Base-by-base conservation (phyloP, 2,329 filamentous ascomycete genomes). In the Pseudocercospora crystallina region DNA sequence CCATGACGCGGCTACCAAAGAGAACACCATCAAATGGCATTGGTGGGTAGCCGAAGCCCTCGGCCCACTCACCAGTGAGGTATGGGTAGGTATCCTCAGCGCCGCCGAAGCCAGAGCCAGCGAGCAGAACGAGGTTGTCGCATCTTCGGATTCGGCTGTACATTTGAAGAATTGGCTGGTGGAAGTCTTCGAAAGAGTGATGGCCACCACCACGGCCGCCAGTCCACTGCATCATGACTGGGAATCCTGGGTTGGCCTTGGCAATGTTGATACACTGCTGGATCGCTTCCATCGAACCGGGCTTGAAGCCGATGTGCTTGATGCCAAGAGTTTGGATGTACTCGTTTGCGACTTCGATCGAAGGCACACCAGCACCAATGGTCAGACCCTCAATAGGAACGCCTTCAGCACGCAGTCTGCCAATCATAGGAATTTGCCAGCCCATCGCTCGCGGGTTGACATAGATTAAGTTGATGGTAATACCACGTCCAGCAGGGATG, bases 21-120 rank as follows among this genome's bases (percentile, higher is more conserved):
- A 96, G 77, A 66, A 88, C 89, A 62, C 91, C 91, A 69, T 96
- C 91, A 66, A 92, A 96, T 10, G 91, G 91, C 91, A 96, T 96
- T 3, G 89, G 82, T 20, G 90, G 89, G 67, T 94, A 95, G 53
- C 89, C 89, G 64, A 86, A 95, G 64, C 85, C 85, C 69, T 81
- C 83, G n/a, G 90, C 87, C 91, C 91, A 96, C 44, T 82, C 78
- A 71, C 91, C 91, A 36, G 89, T 95, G 50, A 96, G 80, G 72
- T 96, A 96, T 8, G 90, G 90, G 67, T 95, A 95, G 1, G 90
- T 95, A 67, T 95, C 90, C 55, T 95, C 87, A 1, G 90, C 81
- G 48, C 89, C 89, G 69, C 91, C 91, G 65, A 96, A 96, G 37
- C 91, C 91, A 76, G 89, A 95, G 45, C 91, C 91, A 43, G 90